A percentile compares a stretch with the other conserved stretches of the same genome.
Evolutionary conservation across 75 land plant species (phyloP).

Genomic region (Pinus tabuliformis): DNA sequence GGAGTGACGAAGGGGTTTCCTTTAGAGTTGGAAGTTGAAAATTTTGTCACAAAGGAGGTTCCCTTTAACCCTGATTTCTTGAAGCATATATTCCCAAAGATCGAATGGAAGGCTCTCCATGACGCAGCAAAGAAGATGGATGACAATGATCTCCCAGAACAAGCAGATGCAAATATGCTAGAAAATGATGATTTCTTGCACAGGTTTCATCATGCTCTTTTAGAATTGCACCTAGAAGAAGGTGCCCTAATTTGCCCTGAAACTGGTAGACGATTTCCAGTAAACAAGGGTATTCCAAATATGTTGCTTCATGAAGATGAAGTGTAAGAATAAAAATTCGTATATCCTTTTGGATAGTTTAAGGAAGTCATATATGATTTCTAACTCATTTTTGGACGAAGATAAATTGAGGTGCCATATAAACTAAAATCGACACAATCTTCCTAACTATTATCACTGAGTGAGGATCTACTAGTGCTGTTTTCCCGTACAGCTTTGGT

Average conservation of each 20-base stretch:
- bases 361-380: too few relatives aligned
- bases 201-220: constrained; percentile 76
- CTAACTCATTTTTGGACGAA: too few relatives aligned
- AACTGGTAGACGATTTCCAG: constrained; percentile 73
- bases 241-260: constrained; percentile 84
- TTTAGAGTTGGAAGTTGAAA: constrained; percentile 56
- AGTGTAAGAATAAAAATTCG: constrained; percentile 31
- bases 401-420: too few relatives aligned
- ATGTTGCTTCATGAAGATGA: constrained; percentile 93
- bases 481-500: too few relatives aligned
- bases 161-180: constrained; percentile 64
- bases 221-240: constrained; percentile 88
- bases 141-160: constrained; percentile 64
- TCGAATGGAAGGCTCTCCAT: constrained; percentile 80
- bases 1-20: constrained; percentile 89
- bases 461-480: too few relatives aligned
- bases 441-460: too few relatives aligned
- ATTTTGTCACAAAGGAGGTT: constrained; percentile 52
- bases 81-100: constrained; percentile 56
- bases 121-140: constrained; percentile 67
- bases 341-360: too few relatives aligned
- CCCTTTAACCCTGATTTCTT: constrained; percentile 77
- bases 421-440: too few relatives aligned
- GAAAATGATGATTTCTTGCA: constrained; percentile 65
- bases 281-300: constrained; percentile 87